Percentiles rank a stretch among this genome's conserved stretches.
These are phyloP conservation scores for Mortierella sp. DNA, from an alignment of 371 early-diverging fungal genomes.

Conservation along the genomic window DNA sequence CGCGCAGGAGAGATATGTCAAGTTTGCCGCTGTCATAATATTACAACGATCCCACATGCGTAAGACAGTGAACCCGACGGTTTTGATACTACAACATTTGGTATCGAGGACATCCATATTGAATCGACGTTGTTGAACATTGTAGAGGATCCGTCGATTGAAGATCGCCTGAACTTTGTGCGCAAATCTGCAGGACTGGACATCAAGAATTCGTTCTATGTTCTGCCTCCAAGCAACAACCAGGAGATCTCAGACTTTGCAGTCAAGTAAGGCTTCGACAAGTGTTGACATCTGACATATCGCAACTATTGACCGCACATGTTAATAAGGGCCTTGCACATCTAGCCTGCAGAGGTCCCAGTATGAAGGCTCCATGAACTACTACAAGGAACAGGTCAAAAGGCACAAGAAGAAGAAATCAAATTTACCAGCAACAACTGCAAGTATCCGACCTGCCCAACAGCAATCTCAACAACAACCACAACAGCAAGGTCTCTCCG, in stretches of 20 bases:
- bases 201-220: slow-evolving; percentile 69
- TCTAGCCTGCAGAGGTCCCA: slow-evolving; percentile 72
- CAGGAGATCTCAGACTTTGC: slow-evolving; percentile 73
- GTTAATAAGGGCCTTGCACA: background rate
- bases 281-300: background rate
- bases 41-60: slow-evolving; percentile 65
- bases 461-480: slow-evolving; percentile 47
- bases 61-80: slow-evolving; percentile 22
- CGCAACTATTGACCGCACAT: background rate
- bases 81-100: background rate
- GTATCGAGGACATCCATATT: background rate
- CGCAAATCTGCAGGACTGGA: slow-evolving; percentile 76
- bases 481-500: slow-evolving; percentile 59
- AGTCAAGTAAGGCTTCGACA: slow-evolving; percentile 59
- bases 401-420: slow-evolving; percentile 76
- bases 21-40: slow-evolving; percentile 78
- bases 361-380: slow-evolving; percentile 73
- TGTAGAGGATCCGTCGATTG: slow-evolving; percentile 71
- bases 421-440: slow-evolving; percentile 65
- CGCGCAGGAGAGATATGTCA: slow-evolving; percentile 73
- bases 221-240: slow-evolving; percentile 61
- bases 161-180: slow-evolving; percentile 71
- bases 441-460: slow-evolving; percentile 43
- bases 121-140: too few species aligned
- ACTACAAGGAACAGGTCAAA: slow-evolving; percentile 81